Evolutionary conservation across 2,329 filamentous ascomycete genomes (phyloP).

Genomic region (Thermoascus crustaceus): DNA sequence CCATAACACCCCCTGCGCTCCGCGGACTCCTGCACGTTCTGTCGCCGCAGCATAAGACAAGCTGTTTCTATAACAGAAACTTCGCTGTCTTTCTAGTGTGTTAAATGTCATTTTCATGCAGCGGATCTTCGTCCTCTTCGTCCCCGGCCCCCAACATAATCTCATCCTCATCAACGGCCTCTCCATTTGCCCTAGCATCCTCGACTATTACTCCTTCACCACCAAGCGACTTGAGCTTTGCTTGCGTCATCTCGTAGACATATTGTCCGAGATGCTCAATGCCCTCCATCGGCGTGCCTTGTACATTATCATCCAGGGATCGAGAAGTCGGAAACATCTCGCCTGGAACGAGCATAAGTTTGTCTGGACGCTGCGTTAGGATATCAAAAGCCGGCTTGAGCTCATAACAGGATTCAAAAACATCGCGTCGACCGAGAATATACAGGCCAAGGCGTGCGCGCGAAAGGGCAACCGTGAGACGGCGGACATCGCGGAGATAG

Average conservation of each 20-base stretch:
- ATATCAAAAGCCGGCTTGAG: slow-evolving; percentile 77
- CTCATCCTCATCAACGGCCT: slow-evolving; percentile 28
- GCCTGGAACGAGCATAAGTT: slow-evolving; percentile 70
- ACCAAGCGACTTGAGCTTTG: slow-evolving; percentile 54
- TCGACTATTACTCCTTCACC: slow-evolving; percentile 32
- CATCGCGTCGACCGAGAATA: slow-evolving; percentile 74
- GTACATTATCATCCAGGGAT: slow-evolving; percentile 39
- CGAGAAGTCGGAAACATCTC: slow-evolving; percentile 74
- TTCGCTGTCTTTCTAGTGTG: slow-evolving; percentile 6
- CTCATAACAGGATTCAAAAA: slow-evolving; percentile 86
- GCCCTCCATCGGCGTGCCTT: slow-evolving; percentile 68
- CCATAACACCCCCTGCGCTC: no score
- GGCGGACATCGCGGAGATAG: slow-evolving; percentile 86
- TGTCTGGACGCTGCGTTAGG: slow-evolving; percentile 68
- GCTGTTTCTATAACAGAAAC: no score
- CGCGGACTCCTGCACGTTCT: no score
- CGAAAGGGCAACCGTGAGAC: slow-evolving; percentile 88
- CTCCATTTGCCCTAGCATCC: slow-evolving; percentile 22
- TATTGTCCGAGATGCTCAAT: slow-evolving; percentile 95
- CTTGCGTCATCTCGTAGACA: slow-evolving; percentile 89
- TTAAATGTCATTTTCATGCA: slow-evolving; percentile 22
- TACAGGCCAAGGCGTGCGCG: slow-evolving; percentile 87
- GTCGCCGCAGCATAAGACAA: no score
- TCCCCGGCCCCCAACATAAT: slow-evolving; percentile 27
- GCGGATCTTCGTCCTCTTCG: slow-evolving; percentile 26